phyloP scores from a whole-genome alignment of 2,329 filamentous ascomycete species.

The Sclerotinia nivalis region DNA sequence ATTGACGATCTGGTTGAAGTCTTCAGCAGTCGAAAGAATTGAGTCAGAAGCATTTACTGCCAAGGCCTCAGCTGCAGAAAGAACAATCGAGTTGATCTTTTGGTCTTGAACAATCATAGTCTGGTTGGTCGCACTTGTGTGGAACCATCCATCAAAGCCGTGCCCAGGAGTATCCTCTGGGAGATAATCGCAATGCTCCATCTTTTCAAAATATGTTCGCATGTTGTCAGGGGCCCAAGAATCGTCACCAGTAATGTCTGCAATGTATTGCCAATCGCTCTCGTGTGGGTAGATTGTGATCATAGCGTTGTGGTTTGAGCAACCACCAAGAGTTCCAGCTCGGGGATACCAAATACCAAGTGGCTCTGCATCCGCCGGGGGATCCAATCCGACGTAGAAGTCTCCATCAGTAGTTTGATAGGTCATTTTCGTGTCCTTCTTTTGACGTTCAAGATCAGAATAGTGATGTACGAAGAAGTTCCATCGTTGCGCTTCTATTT shows the following conservation, averaged over 20 bases:
- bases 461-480: conserved; percentile 46
- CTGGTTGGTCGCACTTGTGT: conserved; percentile 26
- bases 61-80: background rate
- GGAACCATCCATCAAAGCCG: conserved; percentile 40
- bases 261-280: conserved; percentile 35
- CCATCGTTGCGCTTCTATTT: conserved; percentile 51
- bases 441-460: conserved; percentile 26
- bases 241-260: conserved; percentile 33
- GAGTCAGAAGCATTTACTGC: background rate
- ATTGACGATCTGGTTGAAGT: conserved; percentile 25
- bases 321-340: conserved; percentile 40
- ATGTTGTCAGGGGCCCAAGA: conserved; percentile 43
- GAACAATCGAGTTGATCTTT: conserved; percentile 19
- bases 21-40: background rate
- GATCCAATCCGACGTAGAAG: conserved; percentile 35
- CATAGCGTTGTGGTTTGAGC: conserved; percentile 34
- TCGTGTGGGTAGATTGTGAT: conserved; percentile 31
- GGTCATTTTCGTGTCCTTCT: conserved; percentile 30
- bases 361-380: conserved; percentile 31
- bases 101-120: conserved; percentile 29
- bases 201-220: conserved; percentile 45
- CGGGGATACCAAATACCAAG: conserved; percentile 40
- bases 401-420: conserved; percentile 44
- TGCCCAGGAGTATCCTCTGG: conserved; percentile 40
- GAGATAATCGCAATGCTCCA: conserved; percentile 49